Base-by-base conservation (phyloP, 495 filamentous ascomycete species). In the Penicillium robsamsonii region DNA sequence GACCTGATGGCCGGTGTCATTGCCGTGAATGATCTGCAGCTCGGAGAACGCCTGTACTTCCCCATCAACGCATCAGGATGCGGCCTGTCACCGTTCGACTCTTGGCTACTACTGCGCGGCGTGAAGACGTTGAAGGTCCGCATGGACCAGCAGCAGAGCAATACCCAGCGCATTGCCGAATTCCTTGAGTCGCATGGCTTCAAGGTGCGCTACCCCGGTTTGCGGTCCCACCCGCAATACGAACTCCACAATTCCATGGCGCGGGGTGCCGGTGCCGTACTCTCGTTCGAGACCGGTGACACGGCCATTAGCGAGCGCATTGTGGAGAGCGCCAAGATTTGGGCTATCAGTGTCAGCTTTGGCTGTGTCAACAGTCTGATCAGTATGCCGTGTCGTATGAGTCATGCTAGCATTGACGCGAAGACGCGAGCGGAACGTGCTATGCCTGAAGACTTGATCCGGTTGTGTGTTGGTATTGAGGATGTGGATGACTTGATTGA, bases 331-430 rank as follows among this genome's bases (percentile, higher is more conserved):
- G 90, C 94, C 4, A 82, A 89, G 60, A 75, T 98, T 25, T 98
- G 92, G 87, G 91, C 88, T 18, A 98, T 98, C 59, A 91, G 87
- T 58, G 94, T 98, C 50, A 94, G 89, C 61, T 98, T 98, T 69
- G 94, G 94, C 35, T 97, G 95, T 72, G 95, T 98, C 43, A 98
- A 98, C 73, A 94, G 89, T 74, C 71, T 98, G 72, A 98, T 98
- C 72, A 96, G 91, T 74, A 96, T 98, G 94, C 94, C 94, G 11
- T 98, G 94, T 66, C 90, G 89, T 57, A 98, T 98, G 94, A 97
- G 95, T 72, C 94, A 98, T 76, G 94, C 94, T 20, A 96, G 92
- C 68, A 98, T 98, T 70, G 95, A 97, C 70, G 89, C 88, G 57
- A 93, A 94, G 79, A 96, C 92, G 54, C 80, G 94, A 63, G 75